Evolutionary conservation across 495 filamentous ascomycete genomes (phyloP).

Genomic region (Penicillium riverlandense): DNA sequence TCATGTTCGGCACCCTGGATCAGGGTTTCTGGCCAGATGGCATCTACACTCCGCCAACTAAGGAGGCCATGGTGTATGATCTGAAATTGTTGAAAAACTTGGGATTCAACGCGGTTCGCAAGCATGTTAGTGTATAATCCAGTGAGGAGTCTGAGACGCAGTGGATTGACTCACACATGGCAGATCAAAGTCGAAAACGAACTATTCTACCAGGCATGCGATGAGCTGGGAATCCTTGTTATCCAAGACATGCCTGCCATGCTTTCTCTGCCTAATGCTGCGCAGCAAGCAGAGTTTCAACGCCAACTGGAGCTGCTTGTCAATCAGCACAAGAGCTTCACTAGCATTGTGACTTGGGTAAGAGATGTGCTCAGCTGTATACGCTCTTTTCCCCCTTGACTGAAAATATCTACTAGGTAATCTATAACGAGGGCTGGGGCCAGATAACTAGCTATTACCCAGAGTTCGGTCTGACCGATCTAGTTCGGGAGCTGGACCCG

Average conservation of each 20-base stretch:
- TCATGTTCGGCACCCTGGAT: constrained; percentile 60
- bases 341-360: constrained; percentile 50
- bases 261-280: constrained; percentile 35
- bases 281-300: constrained; percentile 51
- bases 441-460: constrained; percentile 44
- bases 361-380: too few relatives aligned
- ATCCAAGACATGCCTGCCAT: constrained; percentile 65
- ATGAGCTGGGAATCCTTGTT: constrained; percentile 54
- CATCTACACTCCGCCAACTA: constrained; percentile 50
- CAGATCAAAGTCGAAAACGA: constrained; percentile 59
- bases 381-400: too few relatives aligned
- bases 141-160: too few relatives aligned
- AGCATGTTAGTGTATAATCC: constrained; percentile 30
- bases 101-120: constrained; percentile 62
- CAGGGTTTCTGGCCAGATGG: constrained; percentile 68
- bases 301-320: constrained; percentile 56
- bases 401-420: constrained; percentile 2
- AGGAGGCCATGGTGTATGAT: constrained; percentile 61
- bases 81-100: constrained; percentile 51
- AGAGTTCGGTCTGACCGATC: constrained; percentile 47
- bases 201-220: constrained; percentile 59
- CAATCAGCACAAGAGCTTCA: constrained; percentile 54
- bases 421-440: constrained; percentile 71
- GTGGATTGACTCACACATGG: too few relatives aligned
- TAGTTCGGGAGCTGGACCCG: constrained; percentile 48